These are phyloP conservation scores for Hyphopichia buzzinii DNA, from an alignment of 1,139 yeast species.

Conservation along the genomic window DNA sequence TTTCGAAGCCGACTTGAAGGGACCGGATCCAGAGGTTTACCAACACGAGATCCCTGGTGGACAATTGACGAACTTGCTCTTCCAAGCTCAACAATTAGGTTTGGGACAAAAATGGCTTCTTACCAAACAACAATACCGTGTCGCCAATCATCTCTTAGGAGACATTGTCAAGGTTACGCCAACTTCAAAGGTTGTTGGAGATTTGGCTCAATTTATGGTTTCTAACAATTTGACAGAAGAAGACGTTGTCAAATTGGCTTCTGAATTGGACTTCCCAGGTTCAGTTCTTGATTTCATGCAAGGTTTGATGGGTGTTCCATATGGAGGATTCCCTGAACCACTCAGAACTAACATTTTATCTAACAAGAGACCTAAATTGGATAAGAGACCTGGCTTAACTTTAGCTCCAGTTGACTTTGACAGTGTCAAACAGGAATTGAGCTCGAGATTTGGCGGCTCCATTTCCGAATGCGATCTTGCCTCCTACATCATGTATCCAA, in stretches of 20 bases:
- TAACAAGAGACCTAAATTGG: constrained; percentile 85
- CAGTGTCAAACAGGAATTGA: constrained; percentile 68
- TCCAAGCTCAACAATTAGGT: constrained; percentile 99
- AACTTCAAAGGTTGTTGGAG: constrained; percentile 98
- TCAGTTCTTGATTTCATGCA: constrained; percentile 97
- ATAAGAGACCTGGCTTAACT: constrained; percentile 86
- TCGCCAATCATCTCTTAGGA: constrained; percentile 87
- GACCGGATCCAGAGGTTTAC: constrained; percentile 99
- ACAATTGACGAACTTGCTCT: constrained; percentile 91
- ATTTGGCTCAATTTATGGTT: constrained; percentile 98
- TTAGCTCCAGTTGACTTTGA: constrained; percentile 79
- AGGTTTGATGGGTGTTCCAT: constrained; percentile 99
- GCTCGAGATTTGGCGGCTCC: constrained; percentile 50
- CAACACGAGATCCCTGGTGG: constrained; percentile 99
- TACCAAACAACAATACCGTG: constrained; percentile 89
- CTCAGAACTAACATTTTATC: constrained; percentile 82
- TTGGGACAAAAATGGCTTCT: constrained; percentile 94
- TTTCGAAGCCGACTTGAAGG: constrained; percentile 97
- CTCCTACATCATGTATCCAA: constrained; percentile 95
- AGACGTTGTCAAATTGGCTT: constrained; percentile 84
- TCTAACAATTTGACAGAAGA: constrained; percentile 82
- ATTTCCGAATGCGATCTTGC: constrained; percentile 89
- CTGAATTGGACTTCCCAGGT: constrained; percentile 94
- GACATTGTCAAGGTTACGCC: constrained; percentile 98
- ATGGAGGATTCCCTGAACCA: constrained; percentile 99